Base-by-base conservation (phyloP, 169 alveolate genomes). In the Plasmodium cynomolgi region DNA sequence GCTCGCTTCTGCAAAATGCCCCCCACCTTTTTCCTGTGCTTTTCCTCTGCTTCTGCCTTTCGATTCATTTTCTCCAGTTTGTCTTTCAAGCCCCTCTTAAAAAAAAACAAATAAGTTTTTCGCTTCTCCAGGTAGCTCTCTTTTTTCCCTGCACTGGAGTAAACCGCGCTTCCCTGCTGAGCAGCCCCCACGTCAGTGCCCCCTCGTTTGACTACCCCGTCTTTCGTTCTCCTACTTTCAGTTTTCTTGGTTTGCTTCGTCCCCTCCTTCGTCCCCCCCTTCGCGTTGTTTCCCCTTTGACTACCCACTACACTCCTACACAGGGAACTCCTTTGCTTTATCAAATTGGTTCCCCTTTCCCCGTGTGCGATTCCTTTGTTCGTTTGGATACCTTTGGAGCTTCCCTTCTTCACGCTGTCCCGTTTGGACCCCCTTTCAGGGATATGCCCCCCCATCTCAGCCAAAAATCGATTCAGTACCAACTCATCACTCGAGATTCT, bases 31-130 rank as follows among this genome's bases (percentile, higher is more conserved):
- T 44, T 72, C 29, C 7, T 17, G 4, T 15, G 17, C 31, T n/a
- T 71, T 71, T 68, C n/a, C n/a, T n/a, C 83, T 20, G 33, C 47
- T 11, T 37, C 33, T 23, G 4, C 56, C 54, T 17, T 7, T 3
- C 34, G 68, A 2, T 79, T 77, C 85, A 75, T 86, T 26, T 77
- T 71, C 15, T 77, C 62, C 44, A 86, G 26, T 39, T 75, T 86
- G 8, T 31, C 73, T 33, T 86, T 86, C 44, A 86, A 33, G 23
- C 80, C 85, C 20, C 33, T 86, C 29, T 86, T 86, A 54, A 85
- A 75, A 77, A 77, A 86, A 56, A 15, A 75, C 23, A 54, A 41
- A 37, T 37, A 75, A 20, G 71, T 33, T 86, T 86, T 86, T 33
- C 81, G 80, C 44, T 86, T 54, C 31, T 86, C 85, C 68, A 77